A percentile compares a stretch with the other conserved stretches of the same genome.
Conservation (phyloP, 2,329 filamentous ascomycete species). For the Hymenoscyphus fructigenus region DNA sequence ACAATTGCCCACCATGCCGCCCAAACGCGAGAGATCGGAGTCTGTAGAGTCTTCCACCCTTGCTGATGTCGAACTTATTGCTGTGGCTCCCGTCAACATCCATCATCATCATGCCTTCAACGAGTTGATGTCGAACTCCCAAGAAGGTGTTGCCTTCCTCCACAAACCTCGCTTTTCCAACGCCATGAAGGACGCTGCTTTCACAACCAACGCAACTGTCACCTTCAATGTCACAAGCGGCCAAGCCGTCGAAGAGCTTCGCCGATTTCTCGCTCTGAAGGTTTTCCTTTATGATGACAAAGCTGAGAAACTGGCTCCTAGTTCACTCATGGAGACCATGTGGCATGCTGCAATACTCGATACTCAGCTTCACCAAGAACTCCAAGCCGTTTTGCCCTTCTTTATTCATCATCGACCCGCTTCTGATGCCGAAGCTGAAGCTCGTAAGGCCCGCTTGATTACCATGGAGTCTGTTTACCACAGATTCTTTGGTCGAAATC, state of each 20-base stretch:
- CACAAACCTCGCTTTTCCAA: not conserved
- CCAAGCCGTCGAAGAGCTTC: not conserved
- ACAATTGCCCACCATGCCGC: not conserved
- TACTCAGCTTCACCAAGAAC: not conserved
- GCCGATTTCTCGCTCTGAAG: constrained; percentile 5
- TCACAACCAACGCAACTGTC: not conserved
- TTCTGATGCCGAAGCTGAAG: not conserved
- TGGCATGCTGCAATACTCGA: not conserved
- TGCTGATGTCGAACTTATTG: not conserved
- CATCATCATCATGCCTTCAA: not conserved
- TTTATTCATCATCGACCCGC: not conserved
- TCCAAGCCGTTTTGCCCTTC: not conserved
- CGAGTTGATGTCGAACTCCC: not conserved
- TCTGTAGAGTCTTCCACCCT: not conserved
- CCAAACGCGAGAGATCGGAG: not conserved
- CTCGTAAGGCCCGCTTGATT: not conserved
- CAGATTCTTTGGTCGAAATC: not conserved
- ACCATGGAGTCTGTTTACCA: not conserved
- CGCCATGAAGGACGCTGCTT: not conserved
- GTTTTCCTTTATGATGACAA: not conserved
- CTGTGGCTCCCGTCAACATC: not conserved
- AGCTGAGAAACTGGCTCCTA: not conserved
- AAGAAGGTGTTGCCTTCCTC: not conserved
- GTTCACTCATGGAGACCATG: not conserved
- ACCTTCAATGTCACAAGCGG: not conserved